Evolutionary conservation across 306 rosid genomes (phyloP).

Genomic region (Carpinus viminea): DNA sequence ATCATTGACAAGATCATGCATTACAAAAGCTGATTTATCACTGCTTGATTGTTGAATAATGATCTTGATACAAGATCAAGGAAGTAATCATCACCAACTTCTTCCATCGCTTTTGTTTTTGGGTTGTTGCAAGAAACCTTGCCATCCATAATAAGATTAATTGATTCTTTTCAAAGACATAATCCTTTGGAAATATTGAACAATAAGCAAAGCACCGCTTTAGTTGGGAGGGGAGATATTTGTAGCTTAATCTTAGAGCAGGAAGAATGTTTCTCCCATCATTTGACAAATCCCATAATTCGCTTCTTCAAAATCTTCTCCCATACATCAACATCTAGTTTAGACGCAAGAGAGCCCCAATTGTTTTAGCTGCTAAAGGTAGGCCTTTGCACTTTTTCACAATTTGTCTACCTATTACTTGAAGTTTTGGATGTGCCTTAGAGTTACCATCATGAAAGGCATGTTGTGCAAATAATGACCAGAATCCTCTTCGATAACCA

Average conservation of each 20-base stretch:
- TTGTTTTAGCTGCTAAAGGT: slow-evolving; percentile 24
- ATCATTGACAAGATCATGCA: slow-evolving; percentile 46
- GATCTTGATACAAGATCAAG: slow-evolving; percentile 36
- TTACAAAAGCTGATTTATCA: neutral
- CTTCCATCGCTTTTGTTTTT: slow-evolving; percentile 10
- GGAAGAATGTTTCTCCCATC: slow-evolving; percentile 7
- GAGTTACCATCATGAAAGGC: slow-evolving; percentile 12
- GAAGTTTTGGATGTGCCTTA: slow-evolving; percentile 6
- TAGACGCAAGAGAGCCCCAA: slow-evolving; percentile 30
- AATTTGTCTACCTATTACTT: slow-evolving; percentile 14
- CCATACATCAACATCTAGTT: slow-evolving; percentile 15
- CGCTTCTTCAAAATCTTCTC: neutral
- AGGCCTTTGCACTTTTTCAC: slow-evolving; percentile 27
- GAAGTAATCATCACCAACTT: slow-evolving; percentile 33
- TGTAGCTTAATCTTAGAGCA: neutral
- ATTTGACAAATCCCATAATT: slow-evolving; percentile 24
- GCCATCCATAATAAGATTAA: slow-evolving; percentile 49
- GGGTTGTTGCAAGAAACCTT: slow-evolving; percentile 21
- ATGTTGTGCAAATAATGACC: slow-evolving; percentile 27
- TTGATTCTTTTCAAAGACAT: slow-evolving; percentile 14
- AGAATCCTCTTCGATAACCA: slow-evolving; percentile 26
- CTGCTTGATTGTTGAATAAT: slow-evolving; percentile 32
- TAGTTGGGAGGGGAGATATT: slow-evolving; percentile 1
- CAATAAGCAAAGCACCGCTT: slow-evolving; percentile 20
- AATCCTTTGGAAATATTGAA: slow-evolving; percentile 35